Base-by-base conservation (phyloP, 1,284 basidiomycete species). In the Cystobasidiaceae sp. region DNA sequence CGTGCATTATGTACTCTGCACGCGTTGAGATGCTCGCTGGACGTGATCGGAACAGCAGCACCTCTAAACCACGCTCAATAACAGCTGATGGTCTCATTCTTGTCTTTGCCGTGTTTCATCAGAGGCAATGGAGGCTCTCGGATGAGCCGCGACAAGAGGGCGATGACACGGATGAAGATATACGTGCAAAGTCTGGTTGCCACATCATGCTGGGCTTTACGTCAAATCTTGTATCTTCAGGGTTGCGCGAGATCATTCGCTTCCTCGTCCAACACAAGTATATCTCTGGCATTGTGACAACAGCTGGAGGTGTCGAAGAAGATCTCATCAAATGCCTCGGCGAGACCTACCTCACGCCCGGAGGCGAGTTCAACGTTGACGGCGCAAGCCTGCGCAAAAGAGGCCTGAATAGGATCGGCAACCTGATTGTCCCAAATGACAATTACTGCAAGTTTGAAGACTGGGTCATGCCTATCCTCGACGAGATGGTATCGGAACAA, bases 381-480 rank as follows among this genome's bases (percentile, higher is more conserved):
- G 96, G 96, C 8, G 89, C 92, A 0, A 86, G 87, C 65, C 79
- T 99, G 45, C 84, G 96, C 48, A 86, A 82, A 74, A 84, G 84
- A 69, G 96, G 96, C 21, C 85, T 99, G 81, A 99, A 99, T 74
- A 85, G 96, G 30, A 94, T 98, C 70, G 96, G 96, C n/a, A 99
- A 99, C 74, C 83, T 99, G 43, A 80, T 99, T 61, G 87, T 99
- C 0, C 96, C 96, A 13, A 99, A 99, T 76, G 93, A 97, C 73
- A 98, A 98, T 76, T 99, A 99, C 78, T 97, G 96, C 84, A 89
- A 90, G 74, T 99, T 98, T 72, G 96, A 99, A 78, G 94, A 98
- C 76, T 99, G 96, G 96, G 84, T 98, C 11, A 88, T 86, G 54
- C 96, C 96, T 1, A 92, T 97, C 66, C 83, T 99, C 44, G 89